Evolutionary conservation across 2,329 filamentous ascomycete species (phyloP), one percentile per base, ranked within the genome.

Genomic region (Fusarium sp.): DNA sequence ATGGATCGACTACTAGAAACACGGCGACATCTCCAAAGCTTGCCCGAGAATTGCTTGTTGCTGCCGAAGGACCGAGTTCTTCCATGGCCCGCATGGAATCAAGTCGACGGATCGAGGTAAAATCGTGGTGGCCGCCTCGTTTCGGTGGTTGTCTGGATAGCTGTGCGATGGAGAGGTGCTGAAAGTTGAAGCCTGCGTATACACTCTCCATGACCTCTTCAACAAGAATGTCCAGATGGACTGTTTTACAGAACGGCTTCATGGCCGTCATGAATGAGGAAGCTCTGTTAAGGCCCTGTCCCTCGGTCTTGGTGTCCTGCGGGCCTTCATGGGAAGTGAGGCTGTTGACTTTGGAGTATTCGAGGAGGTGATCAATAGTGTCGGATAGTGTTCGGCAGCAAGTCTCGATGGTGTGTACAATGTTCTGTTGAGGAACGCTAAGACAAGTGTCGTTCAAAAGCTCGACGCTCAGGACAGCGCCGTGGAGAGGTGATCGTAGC

Each of bases 401-500:
- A 1, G 83, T 85, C 63, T 89, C 84, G 45, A 90, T 86, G 1
- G 86, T 87, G 30, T 85, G 82, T 0, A 87, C 77, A 14, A 87
- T 82, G 17, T 86, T 85, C 4, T 82, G 81, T 70, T 90, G 88
- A 6, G 84, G 82, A 1, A 83, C 82, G 45, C 83, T 84, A 35
- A 90, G 81, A 0, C 80, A 69, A 0, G 87, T 89, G n/a, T 90
- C 88, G 5, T 85, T 84, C 0, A 91, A 75, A 4, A 90, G 79
- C 71, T 90, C 88, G 1, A 85, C 83, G 61, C 83, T 89, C 0
- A 88, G 86, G 0, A 92, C 80, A 35, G 92, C 87, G 3, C 90
- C 90, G 65, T 92, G 90, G 1, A 92, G 81, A 0, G 90, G 90
- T 2, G 87, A 90, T 6, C 90, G 84, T 15, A 92, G 80, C 76